Conservation (phyloP, 139 green algal genomes). For the Chlorella vulgaris region DNA sequence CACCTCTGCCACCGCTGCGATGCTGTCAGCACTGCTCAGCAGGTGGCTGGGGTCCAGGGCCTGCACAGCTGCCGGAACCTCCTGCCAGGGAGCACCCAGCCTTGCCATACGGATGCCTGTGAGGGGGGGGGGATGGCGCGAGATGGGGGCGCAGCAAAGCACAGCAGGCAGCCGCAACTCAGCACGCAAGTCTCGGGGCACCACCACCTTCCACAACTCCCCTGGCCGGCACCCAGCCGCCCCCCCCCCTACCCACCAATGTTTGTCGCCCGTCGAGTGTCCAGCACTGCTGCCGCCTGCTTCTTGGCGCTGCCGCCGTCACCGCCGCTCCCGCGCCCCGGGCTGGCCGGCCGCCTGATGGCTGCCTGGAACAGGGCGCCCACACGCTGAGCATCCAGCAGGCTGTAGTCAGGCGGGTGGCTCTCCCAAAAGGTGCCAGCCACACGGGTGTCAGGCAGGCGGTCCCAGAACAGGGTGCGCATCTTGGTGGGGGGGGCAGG, state of each 20-base stretch:
- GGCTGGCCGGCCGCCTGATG: conserved; percentile 9
- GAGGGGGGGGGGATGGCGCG: neutral
- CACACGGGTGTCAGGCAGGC: conserved; percentile 44
- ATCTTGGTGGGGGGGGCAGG: neutral
- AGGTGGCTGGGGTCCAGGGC: conserved; percentile 19
- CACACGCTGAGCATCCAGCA: conserved; percentile 17
- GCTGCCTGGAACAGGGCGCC: conserved; percentile 43
- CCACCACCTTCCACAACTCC: neutral
- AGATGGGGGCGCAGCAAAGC: neutral
- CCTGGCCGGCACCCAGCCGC: neutral
- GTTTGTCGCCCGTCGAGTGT: conserved; percentile 44
- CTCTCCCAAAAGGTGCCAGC: conserved; percentile 49
- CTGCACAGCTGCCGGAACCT: conserved; percentile 24
- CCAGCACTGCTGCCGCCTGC: conserved; percentile 46
- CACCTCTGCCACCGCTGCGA: conserved; percentile 34
- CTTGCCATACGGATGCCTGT: conserved; percentile 47
- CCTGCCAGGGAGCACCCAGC: conserved; percentile 36
- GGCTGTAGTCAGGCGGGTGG: conserved; percentile 28
- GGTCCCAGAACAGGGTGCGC: conserved; percentile 51
- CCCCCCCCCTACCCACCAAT: conserved; percentile 17
- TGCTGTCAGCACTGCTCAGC: conserved; percentile 39
- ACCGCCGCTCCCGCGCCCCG: neutral
- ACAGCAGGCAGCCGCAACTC: neutral
- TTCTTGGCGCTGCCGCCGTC: neutral
- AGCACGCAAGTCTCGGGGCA: neutral